A percentile compares a stretch with the other conserved stretches of the same genome.
phyloP scores from a whole-genome alignment of 257 asterid species.

The Solanum sitiens region DNA sequence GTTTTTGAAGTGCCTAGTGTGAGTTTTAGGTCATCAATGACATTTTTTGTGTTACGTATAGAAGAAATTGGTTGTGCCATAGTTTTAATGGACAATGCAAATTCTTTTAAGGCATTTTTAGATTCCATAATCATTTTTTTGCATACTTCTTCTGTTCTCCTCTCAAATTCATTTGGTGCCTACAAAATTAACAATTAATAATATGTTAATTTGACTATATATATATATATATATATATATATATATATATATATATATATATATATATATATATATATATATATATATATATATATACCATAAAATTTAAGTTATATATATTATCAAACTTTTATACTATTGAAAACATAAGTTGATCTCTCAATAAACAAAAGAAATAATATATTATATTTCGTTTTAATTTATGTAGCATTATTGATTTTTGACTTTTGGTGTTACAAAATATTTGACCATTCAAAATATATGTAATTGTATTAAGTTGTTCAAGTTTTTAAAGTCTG shows the following conservation, averaged over 20 bases:
- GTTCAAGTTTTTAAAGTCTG: not conserved
- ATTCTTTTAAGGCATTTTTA: constrained; percentile 27
- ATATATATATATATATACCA: too few relatives aligned
- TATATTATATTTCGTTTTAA: too few relatives aligned
- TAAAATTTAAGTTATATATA: not conserved
- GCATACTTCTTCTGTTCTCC: constrained; percentile 29
- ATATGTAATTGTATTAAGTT: not conserved
- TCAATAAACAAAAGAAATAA: rapidly evolving
- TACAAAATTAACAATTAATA: not conserved
- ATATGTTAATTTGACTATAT: not conserved
- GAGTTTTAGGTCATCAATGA: constrained; percentile 18
- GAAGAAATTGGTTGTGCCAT: constrained; percentile 24
- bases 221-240: too few relatives aligned
- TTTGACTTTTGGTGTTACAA: not conserved
- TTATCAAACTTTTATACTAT: not conserved
- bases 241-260: too few relatives aligned
- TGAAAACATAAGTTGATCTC: not conserved
- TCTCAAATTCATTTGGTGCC: constrained; percentile 11
- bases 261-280: too few relatives aligned
- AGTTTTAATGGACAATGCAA: constrained; percentile 28
- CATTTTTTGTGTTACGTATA: constrained; percentile 15
- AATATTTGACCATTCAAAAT: not conserved
- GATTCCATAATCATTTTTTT: constrained; percentile 37
- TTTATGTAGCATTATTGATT: too few relatives aligned
- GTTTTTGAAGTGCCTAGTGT: not conserved